Conservation (phyloP, 2,329 filamentous ascomycete genomes). For the Exophiala oligosperma region DNA sequence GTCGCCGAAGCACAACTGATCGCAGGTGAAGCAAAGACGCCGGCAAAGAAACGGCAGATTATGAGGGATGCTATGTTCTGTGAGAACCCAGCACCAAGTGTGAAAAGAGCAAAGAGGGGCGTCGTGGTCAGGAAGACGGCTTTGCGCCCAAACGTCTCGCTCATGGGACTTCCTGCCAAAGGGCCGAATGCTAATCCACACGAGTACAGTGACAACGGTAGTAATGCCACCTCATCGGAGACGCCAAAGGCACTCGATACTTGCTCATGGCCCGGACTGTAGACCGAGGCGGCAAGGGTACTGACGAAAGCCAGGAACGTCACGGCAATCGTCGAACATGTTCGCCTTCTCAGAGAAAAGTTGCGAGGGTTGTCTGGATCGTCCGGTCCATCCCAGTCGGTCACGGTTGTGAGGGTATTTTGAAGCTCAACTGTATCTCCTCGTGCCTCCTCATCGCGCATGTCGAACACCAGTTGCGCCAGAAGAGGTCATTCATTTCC, state of each 20-base stretch:
- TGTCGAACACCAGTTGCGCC: neutral
- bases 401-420: neutral
- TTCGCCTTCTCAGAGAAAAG: conserved; percentile 20
- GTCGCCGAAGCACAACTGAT: conserved; percentile 31
- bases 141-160: conserved; percentile 39
- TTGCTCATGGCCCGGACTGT: conserved; percentile 48
- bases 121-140: conserved; percentile 38
- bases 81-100: conserved; percentile 25
- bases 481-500: neutral
- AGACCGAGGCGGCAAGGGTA: conserved; percentile 31
- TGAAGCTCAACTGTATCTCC: neutral
- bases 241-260: conserved; percentile 47
- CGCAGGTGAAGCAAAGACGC: conserved; percentile 29
- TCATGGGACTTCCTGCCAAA: conserved; percentile 37
- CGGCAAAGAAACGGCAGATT: conserved; percentile 31
- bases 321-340: conserved; percentile 23
- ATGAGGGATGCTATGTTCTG: conserved; percentile 24
- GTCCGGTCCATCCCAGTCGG: conserved; percentile 24
- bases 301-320: conserved; percentile 25
- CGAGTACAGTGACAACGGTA: conserved; percentile 39
- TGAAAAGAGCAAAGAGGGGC: conserved; percentile 39
- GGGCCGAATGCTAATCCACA: conserved; percentile 40
- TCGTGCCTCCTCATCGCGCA: neutral
- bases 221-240: conserved; percentile 32
- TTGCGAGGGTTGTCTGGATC: conserved; percentile 29